Base-by-base conservation (phyloP, 2,329 filamentous ascomycete genomes). In the Xylaria digitata region DNA sequence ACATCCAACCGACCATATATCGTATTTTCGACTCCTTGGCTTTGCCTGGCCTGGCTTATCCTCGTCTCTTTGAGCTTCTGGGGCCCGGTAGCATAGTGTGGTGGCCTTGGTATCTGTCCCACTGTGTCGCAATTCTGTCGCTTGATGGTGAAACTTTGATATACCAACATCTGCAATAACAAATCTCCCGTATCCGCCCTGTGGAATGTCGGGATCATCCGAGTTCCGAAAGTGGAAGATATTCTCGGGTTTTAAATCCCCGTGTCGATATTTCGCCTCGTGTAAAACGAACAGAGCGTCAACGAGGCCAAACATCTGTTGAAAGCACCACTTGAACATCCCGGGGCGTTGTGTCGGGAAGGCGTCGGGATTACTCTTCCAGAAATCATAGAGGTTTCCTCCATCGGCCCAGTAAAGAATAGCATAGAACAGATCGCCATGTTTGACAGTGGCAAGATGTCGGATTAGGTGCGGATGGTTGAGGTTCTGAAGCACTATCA, bases 1-100 rank as follows among this genome's bases (percentile, higher is more conserved):
- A 6, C 65, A 67, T 3, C 65, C 65, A 32, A 63, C 30, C 0
- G 65, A 67, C 65, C 65, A 67, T 55, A 67, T 67, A 21, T 67
- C 65, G 34, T 67, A 67, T 55, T 53, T 54, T 26, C 0, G 52
- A 5, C 32, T 26, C 26, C 26, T 26, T 26, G 26, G 26, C 26
- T 26, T 26, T 26, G 2, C 26, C 26, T 26, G 2, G 26, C 64
- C 60, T 1, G 65, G 54, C 0, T 6, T 17, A 6, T 37, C 2
- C 4, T 13, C 1, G 9, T 56, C 11, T 4, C 37, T 46, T 30
- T 60, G 60, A 1, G 23, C 65, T 54, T 67, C 65, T 15, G 65
- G 65, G 6, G 60, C 60, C 26, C 63, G 60, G n/a, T 67, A 67
- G 17, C 23, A 59, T 9, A 13, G 60, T 6, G 65, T 67, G 19